Evolutionary conservation across 257 asterid genomes (phyloP).

Genomic region (Nicotiana undulata): DNA sequence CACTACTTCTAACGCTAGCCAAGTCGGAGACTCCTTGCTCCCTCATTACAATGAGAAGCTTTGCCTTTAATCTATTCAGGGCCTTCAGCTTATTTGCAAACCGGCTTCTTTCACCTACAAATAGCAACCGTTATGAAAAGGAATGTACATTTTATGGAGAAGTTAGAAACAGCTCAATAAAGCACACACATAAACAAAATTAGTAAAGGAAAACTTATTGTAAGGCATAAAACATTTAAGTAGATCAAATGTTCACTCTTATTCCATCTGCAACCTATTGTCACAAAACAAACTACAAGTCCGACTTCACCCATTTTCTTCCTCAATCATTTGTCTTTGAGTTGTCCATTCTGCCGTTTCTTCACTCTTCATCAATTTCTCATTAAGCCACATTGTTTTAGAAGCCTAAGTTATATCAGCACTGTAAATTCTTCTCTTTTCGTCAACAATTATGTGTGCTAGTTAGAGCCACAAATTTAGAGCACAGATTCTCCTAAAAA

Average conservation of each 20-base stretch:
- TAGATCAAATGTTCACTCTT: not conserved
- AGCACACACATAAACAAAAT: not conserved
- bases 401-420: too few species aligned
- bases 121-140: not conserved
- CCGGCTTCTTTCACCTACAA: slow-evolving; percentile 61
- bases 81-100: slow-evolving; percentile 80
- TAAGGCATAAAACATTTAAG: too few species aligned
- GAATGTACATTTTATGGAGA: not conserved
- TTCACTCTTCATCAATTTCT: too few species aligned
- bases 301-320: too few species aligned
- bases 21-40: slow-evolving; percentile 33
- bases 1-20: slow-evolving; percentile 26
- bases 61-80: slow-evolving; percentile 69
- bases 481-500: not conserved
- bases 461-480: not conserved
- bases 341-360: too few species aligned
- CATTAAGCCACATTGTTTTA: too few species aligned
- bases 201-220: not conserved
- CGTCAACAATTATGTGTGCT: not conserved
- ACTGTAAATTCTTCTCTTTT: not conserved
- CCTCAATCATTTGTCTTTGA: too few species aligned
- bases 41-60: slow-evolving; percentile 40
- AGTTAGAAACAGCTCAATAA: not conserved
- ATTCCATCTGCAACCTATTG: not conserved
- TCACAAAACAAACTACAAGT: not conserved